A percentile compares a stretch with the other conserved stretches of the same genome.
Conservation (phyloP, 169 alveolate species). For the Pseudocohnilembus persalinus region DNA sequence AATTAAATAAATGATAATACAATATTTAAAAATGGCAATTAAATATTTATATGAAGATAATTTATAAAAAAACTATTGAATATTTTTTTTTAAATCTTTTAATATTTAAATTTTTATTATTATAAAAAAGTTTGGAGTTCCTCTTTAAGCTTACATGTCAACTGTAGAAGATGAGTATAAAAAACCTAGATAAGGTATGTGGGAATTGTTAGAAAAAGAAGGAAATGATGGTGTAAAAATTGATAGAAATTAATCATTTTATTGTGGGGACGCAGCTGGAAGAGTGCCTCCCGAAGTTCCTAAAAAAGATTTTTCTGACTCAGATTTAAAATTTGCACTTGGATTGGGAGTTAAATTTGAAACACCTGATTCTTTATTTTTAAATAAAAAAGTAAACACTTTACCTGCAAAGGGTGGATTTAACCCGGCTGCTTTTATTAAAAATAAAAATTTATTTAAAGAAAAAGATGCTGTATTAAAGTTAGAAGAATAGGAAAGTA, state of each 20-base stretch:
- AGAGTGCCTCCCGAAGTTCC: slow-evolving; percentile 51
- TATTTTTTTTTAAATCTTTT: background rate
- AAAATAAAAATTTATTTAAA: slow-evolving; percentile 41
- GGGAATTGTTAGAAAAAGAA: slow-evolving; percentile 59
- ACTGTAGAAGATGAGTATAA: slow-evolving; percentile 67
- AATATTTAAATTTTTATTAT: background rate
- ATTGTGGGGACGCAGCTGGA: slow-evolving; percentile 89
- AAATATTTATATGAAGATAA: too few species aligned
- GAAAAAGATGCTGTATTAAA: slow-evolving; percentile 27
- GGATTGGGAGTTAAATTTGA: slow-evolving; percentile 67
- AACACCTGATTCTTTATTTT: slow-evolving; percentile 78
- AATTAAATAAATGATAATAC: too few species aligned
- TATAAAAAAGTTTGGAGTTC: slow-evolving; percentile 51
- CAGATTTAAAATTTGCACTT: slow-evolving; percentile 76
- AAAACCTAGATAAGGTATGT: slow-evolving; percentile 70
- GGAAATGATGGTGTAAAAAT: slow-evolving; percentile 30
- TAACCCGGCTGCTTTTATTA: slow-evolving; percentile 42
- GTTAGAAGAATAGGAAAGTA: slow-evolving; percentile 37
- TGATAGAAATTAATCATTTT: slow-evolving; percentile 60
- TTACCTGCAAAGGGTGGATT: slow-evolving; percentile 47
- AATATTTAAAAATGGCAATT: too few species aligned
- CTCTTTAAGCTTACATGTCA: slow-evolving; percentile 64
- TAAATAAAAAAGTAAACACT: slow-evolving; percentile 53
- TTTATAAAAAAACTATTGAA: too few species aligned
- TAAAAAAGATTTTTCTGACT: slow-evolving; percentile 73